These are phyloP conservation scores for Obba rivulosa DNA, from an alignment of 768 basidiomycete genomes.

Conservation along the genomic window DNA sequence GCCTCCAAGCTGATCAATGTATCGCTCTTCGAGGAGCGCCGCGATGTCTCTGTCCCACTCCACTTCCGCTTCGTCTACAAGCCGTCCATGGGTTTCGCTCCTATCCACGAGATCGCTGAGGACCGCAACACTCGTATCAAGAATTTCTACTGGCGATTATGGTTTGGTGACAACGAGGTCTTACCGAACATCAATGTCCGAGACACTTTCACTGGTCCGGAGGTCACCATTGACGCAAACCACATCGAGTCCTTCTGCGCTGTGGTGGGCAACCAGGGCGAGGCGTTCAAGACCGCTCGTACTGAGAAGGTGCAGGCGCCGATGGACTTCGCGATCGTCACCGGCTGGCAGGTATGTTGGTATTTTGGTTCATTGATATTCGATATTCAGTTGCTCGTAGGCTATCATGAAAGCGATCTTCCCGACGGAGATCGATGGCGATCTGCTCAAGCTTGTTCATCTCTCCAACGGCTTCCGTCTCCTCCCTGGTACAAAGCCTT, in stretches of 20 bases:
- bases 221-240: conserved; percentile 70
- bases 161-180: conserved; percentile 85
- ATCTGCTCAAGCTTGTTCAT: conserved; percentile 93
- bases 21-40: conserved; percentile 80
- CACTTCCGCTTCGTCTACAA: conserved; percentile 79
- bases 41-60: conserved; percentile 71
- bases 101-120: conserved; percentile 85
- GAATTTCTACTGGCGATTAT: conserved; percentile 96
- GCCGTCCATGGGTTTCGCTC: conserved; percentile 82
- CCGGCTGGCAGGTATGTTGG: conserved; percentile 87
- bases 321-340: conserved; percentile 98
- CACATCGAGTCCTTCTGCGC: conserved; percentile 87
- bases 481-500: conserved; percentile 68
- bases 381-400: conserved; percentile 34
- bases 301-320: conserved; percentile 75
- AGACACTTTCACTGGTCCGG: conserved; percentile 82
- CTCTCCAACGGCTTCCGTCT: conserved; percentile 95
- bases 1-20: conserved; percentile 57
- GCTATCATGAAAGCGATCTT: conserved; percentile 99
- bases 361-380: not conserved
- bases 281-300: conserved; percentile 79
- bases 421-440: conserved; percentile 86
- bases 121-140: conserved; percentile 90
- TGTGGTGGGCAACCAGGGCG: conserved; percentile 90
- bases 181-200: conserved; percentile 77